phyloP scores from a whole-genome alignment of 495 filamentous ascomycete genomes.

The Neurospora sp. region DNA sequence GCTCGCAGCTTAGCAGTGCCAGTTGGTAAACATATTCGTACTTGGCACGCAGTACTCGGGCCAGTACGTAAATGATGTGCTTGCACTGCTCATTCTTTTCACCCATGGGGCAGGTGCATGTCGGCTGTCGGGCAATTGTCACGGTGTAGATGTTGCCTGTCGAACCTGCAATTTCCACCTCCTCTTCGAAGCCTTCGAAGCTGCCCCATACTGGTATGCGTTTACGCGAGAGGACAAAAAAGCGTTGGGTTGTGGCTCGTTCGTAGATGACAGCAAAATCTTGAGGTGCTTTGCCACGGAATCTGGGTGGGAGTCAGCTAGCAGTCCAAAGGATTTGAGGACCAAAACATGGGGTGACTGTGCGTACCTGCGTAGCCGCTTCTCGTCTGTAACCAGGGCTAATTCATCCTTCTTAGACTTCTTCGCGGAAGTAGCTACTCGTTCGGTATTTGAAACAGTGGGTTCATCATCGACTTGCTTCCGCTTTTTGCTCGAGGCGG shows the following conservation, averaged over 20 bases:
- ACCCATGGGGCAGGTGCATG: constrained; percentile 59
- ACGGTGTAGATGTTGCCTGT: constrained; percentile 68
- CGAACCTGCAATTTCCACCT: constrained; percentile 59
- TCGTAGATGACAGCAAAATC: constrained; percentile 27
- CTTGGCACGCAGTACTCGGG: constrained; percentile 55
- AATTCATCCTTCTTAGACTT: background rate
- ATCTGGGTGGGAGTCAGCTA: constrained; percentile 13
- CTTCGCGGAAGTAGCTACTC: background rate
- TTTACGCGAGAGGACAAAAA: constrained; percentile 31
- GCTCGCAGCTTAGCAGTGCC: constrained; percentile 56
- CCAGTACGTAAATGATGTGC: constrained; percentile 44
- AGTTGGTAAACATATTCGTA: constrained; percentile 61
- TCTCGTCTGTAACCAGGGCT: constrained; percentile 1
- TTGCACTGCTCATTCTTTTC: constrained; percentile 65
- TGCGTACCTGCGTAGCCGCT: constrained; percentile 12
- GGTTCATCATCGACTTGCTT: background rate
- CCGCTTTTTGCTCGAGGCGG: constrained; percentile 4
- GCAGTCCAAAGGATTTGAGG: background rate
- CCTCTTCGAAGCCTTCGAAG: constrained; percentile 19
- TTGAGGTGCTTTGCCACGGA: constrained; percentile 23
- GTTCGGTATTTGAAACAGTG: background rate
- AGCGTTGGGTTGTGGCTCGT: constrained; percentile 32
- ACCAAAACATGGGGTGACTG: background rate
- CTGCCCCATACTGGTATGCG: constrained; percentile 15
- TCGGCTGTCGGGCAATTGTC: constrained; percentile 40